Percentiles rank a stretch among this genome's conserved stretches.
Evolutionary conservation across 768 basidiomycete genomes (phyloP).

Genomic region (Lactarius hengduanensis): DNA sequence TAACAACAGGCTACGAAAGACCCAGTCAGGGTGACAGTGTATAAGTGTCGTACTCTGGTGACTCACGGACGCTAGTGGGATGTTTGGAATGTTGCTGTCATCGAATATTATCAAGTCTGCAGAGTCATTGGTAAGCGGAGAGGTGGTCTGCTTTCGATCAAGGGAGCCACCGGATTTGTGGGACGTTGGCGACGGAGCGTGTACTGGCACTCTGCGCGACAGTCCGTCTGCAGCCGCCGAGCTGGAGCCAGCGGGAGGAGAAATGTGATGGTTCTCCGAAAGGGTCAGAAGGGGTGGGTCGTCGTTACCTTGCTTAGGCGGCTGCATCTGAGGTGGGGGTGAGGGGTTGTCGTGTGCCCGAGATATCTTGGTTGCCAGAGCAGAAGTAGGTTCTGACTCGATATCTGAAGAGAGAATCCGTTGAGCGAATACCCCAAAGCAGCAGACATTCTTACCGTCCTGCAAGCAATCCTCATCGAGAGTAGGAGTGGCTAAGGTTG

Average conservation of each 20-base stretch:
- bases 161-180: neutral
- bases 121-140: neutral
- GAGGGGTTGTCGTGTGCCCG: conserved; percentile 77
- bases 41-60: neutral
- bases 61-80: conserved; percentile 14
- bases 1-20: conserved; percentile 5
- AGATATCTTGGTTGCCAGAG: conserved; percentile 62
- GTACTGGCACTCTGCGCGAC: neutral
- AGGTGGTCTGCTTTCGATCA: neutral
- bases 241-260: neutral
- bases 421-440: neutral
- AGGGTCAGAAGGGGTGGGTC: neutral
- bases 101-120: conserved; percentile 16
- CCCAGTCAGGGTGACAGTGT: neutral
- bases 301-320: conserved; percentile 21
- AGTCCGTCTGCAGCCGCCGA: neutral
- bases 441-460: conserved; percentile 21
- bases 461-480: conserved; percentile 16
- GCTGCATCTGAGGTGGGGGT: conserved; percentile 47
- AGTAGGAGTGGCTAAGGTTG: neutral
- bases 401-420: conserved; percentile 12
- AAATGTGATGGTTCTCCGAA: neutral
- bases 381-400: conserved; percentile 60
- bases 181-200: conserved; percentile 1
- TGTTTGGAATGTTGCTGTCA: conserved; percentile 2